These are phyloP conservation scores for Colletotrichum musicola DNA, from an alignment of 2,329 filamentous ascomycete genomes.

Conservation along the genomic window DNA sequence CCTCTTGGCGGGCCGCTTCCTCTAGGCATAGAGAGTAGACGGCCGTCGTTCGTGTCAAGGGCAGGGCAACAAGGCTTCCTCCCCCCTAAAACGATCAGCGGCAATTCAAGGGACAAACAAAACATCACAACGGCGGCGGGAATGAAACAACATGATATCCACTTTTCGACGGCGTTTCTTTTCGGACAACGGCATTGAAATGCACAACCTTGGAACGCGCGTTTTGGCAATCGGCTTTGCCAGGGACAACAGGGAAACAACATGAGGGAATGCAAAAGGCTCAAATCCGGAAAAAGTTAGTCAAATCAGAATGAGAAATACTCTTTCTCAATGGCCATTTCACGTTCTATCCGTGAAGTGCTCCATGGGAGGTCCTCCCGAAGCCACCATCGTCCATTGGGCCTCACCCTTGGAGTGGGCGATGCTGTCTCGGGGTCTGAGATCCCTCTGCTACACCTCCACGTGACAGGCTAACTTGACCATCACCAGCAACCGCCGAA, in stretches of 20 bases:
- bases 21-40: no score
- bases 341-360: constrained; percentile 75
- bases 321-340: constrained; percentile 79
- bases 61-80: neutral
- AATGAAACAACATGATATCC: constrained; percentile 16
- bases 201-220: constrained; percentile 23
- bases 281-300: constrained; percentile 42
- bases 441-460: constrained; percentile 14
- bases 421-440: constrained; percentile 15
- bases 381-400: constrained; percentile 55
- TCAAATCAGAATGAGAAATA: constrained; percentile 53
- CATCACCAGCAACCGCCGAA: neutral
- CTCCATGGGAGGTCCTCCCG: constrained; percentile 82
- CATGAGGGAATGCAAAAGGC: constrained; percentile 44
- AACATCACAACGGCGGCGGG: constrained; percentile 10
- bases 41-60: neutral
- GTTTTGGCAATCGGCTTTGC: constrained; percentile 29
- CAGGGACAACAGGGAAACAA: constrained; percentile 40
- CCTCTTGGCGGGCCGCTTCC: no score
- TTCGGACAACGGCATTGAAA: neutral
- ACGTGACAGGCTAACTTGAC: constrained; percentile 29
- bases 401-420: constrained; percentile 11
- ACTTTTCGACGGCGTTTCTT: constrained; percentile 28
- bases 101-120: constrained; percentile 33
- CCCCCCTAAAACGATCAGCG: constrained; percentile 19